These are phyloP conservation scores for Fraxinus baroniana DNA, from an alignment of 305 asterid species.

Conservation along the genomic window DNA sequence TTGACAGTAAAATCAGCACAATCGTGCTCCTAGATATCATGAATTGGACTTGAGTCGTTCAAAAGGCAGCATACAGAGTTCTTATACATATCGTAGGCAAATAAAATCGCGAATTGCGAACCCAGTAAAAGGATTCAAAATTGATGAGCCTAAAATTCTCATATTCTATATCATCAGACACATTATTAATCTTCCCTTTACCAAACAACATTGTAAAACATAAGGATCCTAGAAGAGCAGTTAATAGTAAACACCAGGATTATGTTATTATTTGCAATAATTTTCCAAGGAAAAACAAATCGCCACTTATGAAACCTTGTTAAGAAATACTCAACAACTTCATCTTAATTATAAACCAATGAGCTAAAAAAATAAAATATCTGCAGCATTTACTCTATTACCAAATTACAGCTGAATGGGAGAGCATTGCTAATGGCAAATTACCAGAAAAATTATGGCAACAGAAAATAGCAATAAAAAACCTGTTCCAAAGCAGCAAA, in stretches of 20 bases:
- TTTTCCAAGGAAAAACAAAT: background rate
- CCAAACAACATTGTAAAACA: background rate
- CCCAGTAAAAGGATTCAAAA: background rate
- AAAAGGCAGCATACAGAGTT: background rate
- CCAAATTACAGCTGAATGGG: background rate
- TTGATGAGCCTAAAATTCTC: background rate
- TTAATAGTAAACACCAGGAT: background rate
- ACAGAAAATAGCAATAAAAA: slow-evolving; percentile 27
- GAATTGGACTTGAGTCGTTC: background rate
- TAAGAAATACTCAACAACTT: background rate
- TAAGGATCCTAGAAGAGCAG: background rate
- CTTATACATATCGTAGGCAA: background rate
- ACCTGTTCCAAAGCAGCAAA: slow-evolving; percentile 98
- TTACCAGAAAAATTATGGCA: background rate
- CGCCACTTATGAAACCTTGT: background rate
- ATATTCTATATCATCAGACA: background rate
- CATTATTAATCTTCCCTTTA: background rate
- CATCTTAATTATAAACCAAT: background rate
- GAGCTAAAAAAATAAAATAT: background rate
- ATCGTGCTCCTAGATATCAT: background rate
- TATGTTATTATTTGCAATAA: background rate
- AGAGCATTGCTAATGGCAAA: background rate
- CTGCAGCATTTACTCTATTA: background rate
- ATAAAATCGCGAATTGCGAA: background rate
- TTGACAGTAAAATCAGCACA: background rate